phyloP scores from a whole-genome alignment of 1,284 basidiomycete genomes.

The Cutaneotrichosporon spelunceum region DNA sequence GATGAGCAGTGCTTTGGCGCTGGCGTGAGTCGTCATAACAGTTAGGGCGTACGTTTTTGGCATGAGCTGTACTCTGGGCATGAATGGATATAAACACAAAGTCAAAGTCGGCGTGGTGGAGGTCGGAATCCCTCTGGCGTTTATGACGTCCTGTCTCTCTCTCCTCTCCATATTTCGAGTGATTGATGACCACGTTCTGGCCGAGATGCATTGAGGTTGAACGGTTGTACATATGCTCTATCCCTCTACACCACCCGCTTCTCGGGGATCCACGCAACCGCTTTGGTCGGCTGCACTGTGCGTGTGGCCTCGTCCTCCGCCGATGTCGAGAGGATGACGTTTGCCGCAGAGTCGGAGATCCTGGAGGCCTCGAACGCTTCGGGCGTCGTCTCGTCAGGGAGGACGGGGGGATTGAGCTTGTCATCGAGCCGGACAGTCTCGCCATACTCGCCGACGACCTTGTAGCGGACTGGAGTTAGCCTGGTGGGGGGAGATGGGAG shows the following conservation, averaged over 20 bases:
- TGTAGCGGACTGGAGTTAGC: constrained; percentile 47
- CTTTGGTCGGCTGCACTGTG: background rate
- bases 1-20: constrained; percentile 58
- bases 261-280: background rate
- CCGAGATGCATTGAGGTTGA: background rate
- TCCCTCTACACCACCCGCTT: background rate
- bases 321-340: background rate
- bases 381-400: constrained; percentile 1
- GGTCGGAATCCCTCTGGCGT: background rate
- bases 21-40: background rate
- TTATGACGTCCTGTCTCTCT: background rate
- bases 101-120: background rate
- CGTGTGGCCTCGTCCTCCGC: background rate
- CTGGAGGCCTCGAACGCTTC: too few relatives aligned
- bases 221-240: background rate
- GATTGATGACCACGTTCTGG: too few relatives aligned
- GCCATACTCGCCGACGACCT: constrained; percentile 48
- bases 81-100: background rate
- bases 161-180: background rate
- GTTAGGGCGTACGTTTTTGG: background rate
- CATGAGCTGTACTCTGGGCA: background rate
- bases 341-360: background rate
- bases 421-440: constrained; percentile 44
- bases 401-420: constrained; percentile 16
- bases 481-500: background rate